Evolutionary conservation across 108 stramenopile species (phyloP), one percentile per base, ranked within the genome.

Genomic region (Cyclotella distinguenda): DNA sequence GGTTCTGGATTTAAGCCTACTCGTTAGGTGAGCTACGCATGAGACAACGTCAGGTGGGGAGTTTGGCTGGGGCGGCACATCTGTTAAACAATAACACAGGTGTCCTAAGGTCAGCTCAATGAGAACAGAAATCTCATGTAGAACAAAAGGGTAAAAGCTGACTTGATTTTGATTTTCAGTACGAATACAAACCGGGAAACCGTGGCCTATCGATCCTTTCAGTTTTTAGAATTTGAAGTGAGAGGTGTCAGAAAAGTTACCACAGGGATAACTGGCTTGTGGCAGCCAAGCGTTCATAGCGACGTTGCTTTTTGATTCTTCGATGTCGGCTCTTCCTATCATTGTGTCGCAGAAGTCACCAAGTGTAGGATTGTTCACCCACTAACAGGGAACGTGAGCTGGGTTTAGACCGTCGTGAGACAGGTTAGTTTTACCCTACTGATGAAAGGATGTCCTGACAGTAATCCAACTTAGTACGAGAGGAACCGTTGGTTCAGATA

Each of bases 201-300:
- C 88, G 87, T 94, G 89, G 89, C 90, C 93, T 94, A 94, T 91
- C 88, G 93, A 94, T 94, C 93, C 93, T 94, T 94, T 90, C 86
- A 85, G 80, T 85, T 83, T 89, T 90, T 86, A 68, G 89, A 90
- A 90, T 89, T 89, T 94, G 82, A 91, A 89, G 93, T 86, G 84
- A 90, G 93, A 94, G 90, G 93, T 92, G 94, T 92, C 94, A 95
- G 94, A 95, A 92, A 92, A 95, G 94, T 95, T 95, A 93, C 94
- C 94, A 95, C 94, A 95, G 89, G 94, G 94, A 95, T 95, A 91
- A 91, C 90, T 91, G 93, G 93, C 93, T 94, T 91, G 93, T 91
- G 88, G 93, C 93, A 87, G 86, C 86, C 83, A 84, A 87, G 86
- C 83, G 83, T 87, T 84, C 83, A 83, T 80, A 84, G 83, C 82